Evolutionary conservation across 2,329 filamentous ascomycete genomes (phyloP), one percentile per base, ranked within the genome.

Genomic region (Dactylellina parvicollis): DNA sequence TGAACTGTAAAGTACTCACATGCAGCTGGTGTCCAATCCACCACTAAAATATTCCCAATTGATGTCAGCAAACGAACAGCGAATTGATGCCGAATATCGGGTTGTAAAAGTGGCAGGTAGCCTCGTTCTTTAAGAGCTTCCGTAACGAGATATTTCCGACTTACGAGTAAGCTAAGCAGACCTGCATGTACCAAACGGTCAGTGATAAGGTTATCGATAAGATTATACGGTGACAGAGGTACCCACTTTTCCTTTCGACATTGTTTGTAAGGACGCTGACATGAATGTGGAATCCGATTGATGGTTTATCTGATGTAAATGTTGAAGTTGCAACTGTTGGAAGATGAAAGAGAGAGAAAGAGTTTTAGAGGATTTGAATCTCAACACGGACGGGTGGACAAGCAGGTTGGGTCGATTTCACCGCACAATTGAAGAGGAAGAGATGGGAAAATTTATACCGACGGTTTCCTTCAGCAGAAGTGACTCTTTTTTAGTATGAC

Each of bases 21-120:
- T 82, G 78, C 81, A 82, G 76, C 80, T 81, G 74, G 82, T 83
- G 76, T 83, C 82, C 38, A 83, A 79, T 78, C 82, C 82, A 76
- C 82, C 82, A 73, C 80, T 81, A 36, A 22, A 61, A 40, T 18
- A 22, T 18, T 32, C 20, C 36, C 46, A 55, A 69, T 74, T 54
- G 40, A 36, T 3, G 55, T 73, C 30, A 73, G 69, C 36, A 56
- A 36, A 14, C n/a, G 28, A 32, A 18, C 8, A 40, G 14, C 38
- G 4, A 12, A 54, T 20, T 9, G 1, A 36, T 16, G 20, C 4
- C 28, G n/a, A n/a, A n/a, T n/a, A n/a, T n/a, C n/a, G n/a, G n/a
- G n/a, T n/a, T n/a, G n/a, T n/a, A n/a, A n/a, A n/a, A n/a, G n/a
- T n/a, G n/a, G n/a, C n/a, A n/a, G n/a, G n/a, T n/a, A n/a, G n/a